Evolutionary conservation across 2,329 filamentous ascomycete species (phyloP), one percentile per base, ranked within the genome.

Genomic region (Botrytis aclada): DNA sequence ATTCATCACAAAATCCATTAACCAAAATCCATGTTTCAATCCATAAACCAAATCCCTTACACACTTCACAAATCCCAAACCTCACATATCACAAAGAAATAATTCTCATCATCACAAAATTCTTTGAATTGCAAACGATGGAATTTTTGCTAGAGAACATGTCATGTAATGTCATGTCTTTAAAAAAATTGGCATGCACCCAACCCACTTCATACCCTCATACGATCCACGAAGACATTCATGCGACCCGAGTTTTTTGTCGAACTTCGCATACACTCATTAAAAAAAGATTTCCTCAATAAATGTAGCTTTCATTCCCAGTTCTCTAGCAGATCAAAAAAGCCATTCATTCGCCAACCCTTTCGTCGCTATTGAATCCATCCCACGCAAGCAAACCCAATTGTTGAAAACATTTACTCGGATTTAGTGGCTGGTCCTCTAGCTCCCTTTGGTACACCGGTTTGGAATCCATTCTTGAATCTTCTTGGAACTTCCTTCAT

Each of bases 391-490:
- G 47, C 47, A n/a, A 25, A 34, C 34, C 58, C 25, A 60, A 22
- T 69, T 78, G 80, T 82, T 81, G 29, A 10, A 58, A 22, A 29
- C 32, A 74, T 79, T 80, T 79, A 81, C 79, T 81, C 81, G 74
- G 69, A 75, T 76, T 79, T 80, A 74, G 51, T 74, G 67, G 77
- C 80, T 80, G 89, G 87, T 82, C 92, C 93, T 80, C 91, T 91
- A 80, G 94, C 88, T 83, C 91, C 92, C 88, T 97, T 95, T 84
- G 94, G 94, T 81, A 88, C 85, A 83, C 96, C 96, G 80, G 87
- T 90, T 88, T 93, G 95, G 93, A 99, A 99, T 82, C 94, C 95
- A 88, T 99, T 99, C 89, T 92, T 94, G 91, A 97, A 97, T 87
- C 90, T 90, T 85, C 96, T 92, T 84, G 94, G 88, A 84, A 99